Evolutionary conservation across 495 filamentous ascomycete species (phyloP).

Genomic region (Jackrogersella multiformis): DNA sequence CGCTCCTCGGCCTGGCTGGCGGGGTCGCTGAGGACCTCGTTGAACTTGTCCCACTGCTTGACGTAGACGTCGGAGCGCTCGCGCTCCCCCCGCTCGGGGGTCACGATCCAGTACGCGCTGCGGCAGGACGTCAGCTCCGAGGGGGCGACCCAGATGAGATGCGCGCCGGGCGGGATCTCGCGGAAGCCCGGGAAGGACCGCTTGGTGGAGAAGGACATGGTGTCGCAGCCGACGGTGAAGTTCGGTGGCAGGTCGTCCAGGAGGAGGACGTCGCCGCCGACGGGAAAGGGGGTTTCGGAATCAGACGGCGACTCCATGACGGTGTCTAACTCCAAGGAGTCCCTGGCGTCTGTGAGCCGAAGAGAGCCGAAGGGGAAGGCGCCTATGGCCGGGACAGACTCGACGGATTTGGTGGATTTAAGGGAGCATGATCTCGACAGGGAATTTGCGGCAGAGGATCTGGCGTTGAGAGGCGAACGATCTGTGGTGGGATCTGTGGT

Average conservation of each 20-base stretch:
- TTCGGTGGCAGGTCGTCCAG: constrained; percentile 51
- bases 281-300: constrained; percentile 18
- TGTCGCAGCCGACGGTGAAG: constrained; percentile 59
- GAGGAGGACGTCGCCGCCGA: constrained; percentile 56
- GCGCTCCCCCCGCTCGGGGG: constrained; percentile 36
- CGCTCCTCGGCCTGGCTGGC: constrained; percentile 49
- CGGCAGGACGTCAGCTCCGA: constrained; percentile 57
- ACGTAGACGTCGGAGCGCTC: constrained; percentile 55
- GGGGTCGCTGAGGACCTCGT: constrained; percentile 57
- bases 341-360: constrained; percentile 42
- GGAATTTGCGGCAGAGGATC: constrained; percentile 5
- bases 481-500: neutral
- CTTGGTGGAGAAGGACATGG: constrained; percentile 50
- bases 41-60: constrained; percentile 68
- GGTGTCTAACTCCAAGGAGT: constrained; percentile 8
- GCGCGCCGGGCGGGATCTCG: constrained; percentile 65
- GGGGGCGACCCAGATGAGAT: constrained; percentile 67
- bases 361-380: constrained; percentile 49
- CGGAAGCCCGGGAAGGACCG: constrained; percentile 64
- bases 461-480: neutral
- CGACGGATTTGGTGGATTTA: constrained; percentile 39
- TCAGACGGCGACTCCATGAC: constrained; percentile 26
- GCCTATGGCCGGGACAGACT: constrained; percentile 47
- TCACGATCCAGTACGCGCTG: constrained; percentile 68
- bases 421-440: neutral